phyloP scores from a whole-genome alignment of 1,284 basidiomycete genomes.

The Ustilago nuda region DNA sequence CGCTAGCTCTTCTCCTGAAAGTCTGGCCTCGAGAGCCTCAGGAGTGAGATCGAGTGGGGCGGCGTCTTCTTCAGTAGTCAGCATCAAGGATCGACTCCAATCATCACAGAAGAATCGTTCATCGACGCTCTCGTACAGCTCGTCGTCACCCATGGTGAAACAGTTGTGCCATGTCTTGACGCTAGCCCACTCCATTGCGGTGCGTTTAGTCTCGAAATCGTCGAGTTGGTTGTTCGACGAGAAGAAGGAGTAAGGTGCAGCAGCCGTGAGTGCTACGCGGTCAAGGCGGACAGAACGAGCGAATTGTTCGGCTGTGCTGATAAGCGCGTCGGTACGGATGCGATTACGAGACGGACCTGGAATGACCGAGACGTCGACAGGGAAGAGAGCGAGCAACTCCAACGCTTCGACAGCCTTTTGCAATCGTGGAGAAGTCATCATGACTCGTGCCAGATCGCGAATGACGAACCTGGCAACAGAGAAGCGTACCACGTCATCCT shows the following conservation, averaged over 20 bases:
- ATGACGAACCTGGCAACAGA: conserved; percentile 36
- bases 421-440: conserved; percentile 39
- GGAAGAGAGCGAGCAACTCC: conserved; percentile 41
- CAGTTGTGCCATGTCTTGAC: conserved; percentile 44
- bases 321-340: conserved; percentile 38
- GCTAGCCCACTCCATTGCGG: conserved; percentile 39
- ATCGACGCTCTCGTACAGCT: conserved; percentile 45
- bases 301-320: conserved; percentile 32
- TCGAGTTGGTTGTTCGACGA: conserved; percentile 27
- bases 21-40: not conserved
- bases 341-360: conserved; percentile 43
- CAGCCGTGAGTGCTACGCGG: conserved; percentile 36
- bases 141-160: conserved; percentile 45
- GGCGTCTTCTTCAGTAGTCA: conserved; percentile 6
- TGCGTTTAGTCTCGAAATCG: conserved; percentile 40
- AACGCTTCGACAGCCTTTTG: conserved; percentile 36
- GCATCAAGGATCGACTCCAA: conserved; percentile 33
- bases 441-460: conserved; percentile 37
- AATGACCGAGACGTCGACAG: conserved; percentile 43
- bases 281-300: conserved; percentile 43
- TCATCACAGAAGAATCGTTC: conserved; percentile 30
- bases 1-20: not conserved
- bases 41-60: not conserved
- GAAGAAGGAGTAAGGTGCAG: conserved; percentile 39
- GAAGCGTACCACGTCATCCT: conserved; percentile 41